Percentiles rank a stretch among this genome's conserved stretches.
These are phyloP conservation scores for Dendrostoma leiphaemia DNA, from an alignment of 2,329 filamentous ascomycete genomes.

Conservation along the genomic window DNA sequence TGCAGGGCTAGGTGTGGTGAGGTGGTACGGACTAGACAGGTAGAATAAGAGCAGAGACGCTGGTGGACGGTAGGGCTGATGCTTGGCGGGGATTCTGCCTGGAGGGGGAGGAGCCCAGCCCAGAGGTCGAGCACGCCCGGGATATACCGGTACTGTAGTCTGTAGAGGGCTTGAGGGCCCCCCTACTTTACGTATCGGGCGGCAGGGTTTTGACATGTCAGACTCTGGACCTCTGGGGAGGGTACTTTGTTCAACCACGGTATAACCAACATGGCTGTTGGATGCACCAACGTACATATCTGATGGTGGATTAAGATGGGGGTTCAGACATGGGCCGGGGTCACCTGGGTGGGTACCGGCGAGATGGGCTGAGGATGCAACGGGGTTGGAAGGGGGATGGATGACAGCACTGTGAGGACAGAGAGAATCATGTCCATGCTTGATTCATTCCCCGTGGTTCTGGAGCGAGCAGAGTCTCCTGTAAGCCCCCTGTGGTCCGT, in stretches of 20 bases:
- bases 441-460: no score
- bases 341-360: not conserved
- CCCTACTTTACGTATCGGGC: not conserved
- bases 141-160: no score
- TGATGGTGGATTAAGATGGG: slow-evolving; percentile 1
- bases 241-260: not conserved
- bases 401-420: not conserved
- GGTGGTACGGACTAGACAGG: not conserved
- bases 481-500: no score
- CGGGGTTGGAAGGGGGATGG: not conserved
- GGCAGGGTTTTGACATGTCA: not conserved
- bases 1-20: not conserved
- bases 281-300: slow-evolving; percentile 2
- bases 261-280: slow-evolving; percentile 1
- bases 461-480: no score
- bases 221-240: not conserved
- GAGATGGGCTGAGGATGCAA: not conserved
- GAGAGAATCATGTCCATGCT: no score
- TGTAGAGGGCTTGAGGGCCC: not conserved
- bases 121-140: no score
- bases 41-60: not conserved
- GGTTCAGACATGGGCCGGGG: not conserved
- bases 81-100: not conserved
- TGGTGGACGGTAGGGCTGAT: not conserved
- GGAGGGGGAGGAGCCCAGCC: no score